Conservation (phyloP, 2,329 filamentous ascomycete genomes). For the Hypoxylon sp. region DNA sequence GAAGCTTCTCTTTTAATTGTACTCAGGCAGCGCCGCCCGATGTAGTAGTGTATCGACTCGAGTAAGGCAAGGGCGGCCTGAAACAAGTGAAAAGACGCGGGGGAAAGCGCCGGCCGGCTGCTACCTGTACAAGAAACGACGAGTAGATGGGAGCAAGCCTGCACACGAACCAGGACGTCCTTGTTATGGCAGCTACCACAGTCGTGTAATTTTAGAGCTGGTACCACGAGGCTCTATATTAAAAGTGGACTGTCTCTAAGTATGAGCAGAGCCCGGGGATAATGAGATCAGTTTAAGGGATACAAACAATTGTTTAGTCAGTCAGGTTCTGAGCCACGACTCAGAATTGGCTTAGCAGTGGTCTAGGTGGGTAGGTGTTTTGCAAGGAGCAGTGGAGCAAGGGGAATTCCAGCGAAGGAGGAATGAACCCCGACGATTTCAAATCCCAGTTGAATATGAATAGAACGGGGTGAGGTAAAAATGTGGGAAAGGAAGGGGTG, state of each 20-base stretch:
- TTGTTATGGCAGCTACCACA: background rate
- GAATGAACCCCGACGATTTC: background rate
- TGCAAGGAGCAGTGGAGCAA: background rate
- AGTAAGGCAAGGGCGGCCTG: background rate
- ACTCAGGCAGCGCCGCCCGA: background rate
- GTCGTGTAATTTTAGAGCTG: background rate
- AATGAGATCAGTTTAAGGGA: background rate
- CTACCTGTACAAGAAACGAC: background rate
- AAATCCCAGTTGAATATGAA: background rate
- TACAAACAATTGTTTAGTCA: background rate
- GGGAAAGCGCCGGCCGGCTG: background rate
- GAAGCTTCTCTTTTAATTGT: background rate
- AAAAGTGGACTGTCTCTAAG: background rate
- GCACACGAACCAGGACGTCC: background rate
- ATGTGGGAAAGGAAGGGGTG: background rate
- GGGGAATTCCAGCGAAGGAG: background rate
- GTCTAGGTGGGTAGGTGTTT: background rate
- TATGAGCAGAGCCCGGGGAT: background rate
- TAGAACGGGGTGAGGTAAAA: background rate
- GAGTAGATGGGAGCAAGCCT: background rate
- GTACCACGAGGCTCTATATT: background rate
- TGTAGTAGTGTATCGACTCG: background rate
- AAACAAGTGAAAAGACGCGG: background rate
- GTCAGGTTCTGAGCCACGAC: slow-evolving; percentile 1
- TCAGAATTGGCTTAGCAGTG: slow-evolving; percentile 5